Evolutionary conservation across 2,329 filamentous ascomycete genomes (phyloP), one percentile per base, ranked within the genome.

Genomic region (Intubia oerlemansii): DNA sequence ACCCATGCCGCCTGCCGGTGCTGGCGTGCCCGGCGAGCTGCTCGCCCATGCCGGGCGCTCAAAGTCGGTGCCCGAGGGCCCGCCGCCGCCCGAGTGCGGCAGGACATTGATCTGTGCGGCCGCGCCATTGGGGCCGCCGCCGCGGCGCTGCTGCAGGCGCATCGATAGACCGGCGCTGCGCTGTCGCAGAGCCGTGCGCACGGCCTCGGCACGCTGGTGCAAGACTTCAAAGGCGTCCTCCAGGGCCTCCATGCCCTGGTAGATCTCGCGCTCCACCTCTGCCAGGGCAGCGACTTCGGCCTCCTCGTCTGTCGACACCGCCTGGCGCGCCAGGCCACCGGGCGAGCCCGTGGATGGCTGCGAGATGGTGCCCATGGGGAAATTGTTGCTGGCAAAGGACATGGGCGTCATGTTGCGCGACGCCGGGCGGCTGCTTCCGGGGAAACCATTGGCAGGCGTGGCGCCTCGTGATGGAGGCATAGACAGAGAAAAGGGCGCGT

Each of bases 211-310:
- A 42, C 74, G 75, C 39, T 69, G 65, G 45, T 95, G 85, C n/a
- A 95, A 59, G 17, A 68, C 70, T 52, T 95, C 85, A 41, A 95
- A 93, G 0, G 84, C 82, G 44, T 93, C 81, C 49, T 95, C 85
- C 15, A 95, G 63, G 0, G 71, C 72, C 51, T 95, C 85, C 85
- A 95, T 95, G 36, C 84, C 80, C 19, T 70, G 63, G 51, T 85
- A 93, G 33, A 95, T 91, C 43, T 92, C 81, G 6, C 82, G 70
- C 50, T 95, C 85, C 22, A 93, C 72, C 50, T 93, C 85, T 7
- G 81, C 81, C 5, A 93, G 62, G 2, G 79, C 77, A 1, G 78
- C 78, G 42, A 93, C 84, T 47, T 93, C 85, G 30, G 79, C 80
- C 43, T 95, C 85, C 48, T 95, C 85, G 45, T 93, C 85, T 33